Evolutionary conservation across 441 rosid genomes (phyloP), one percentile per base, ranked within the genome.

Genomic region (Syzygium malaccense): DNA sequence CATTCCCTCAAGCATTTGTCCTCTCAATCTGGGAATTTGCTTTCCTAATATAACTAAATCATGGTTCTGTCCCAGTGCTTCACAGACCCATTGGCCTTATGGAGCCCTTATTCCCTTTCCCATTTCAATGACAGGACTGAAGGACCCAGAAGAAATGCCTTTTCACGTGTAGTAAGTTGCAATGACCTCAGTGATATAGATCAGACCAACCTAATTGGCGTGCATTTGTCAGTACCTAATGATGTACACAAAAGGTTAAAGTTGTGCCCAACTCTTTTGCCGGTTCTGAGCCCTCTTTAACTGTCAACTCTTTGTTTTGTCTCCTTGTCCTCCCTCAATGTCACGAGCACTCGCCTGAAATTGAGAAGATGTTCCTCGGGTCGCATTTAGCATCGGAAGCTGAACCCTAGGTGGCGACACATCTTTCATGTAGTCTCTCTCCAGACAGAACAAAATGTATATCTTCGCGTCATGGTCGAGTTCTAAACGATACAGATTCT

Each of bases 341-440:
- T 51, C 41, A 2, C 49, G 3, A 57, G 62, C 41, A 41, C 86
- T 17, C 66, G 13, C 62, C 19, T 55, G 64, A 55, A 51, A 19
- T 20, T 13, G 41, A 30, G 19, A 32, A 93, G 91, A 86, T 93
- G 92, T 41, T 91, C 90, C 53, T 92, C 87, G 87, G 6, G 92
- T 91, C 33, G 94, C 95, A 75, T 88, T 84, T 30, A 94, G 93
- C 2, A 87, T 88, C 9, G 97, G 98, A 87, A 96, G 98, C 92
- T 94, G 95, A 23, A 95, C 95, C 80, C 91, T 92, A 32, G 91
- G 92, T 7, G 91, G 93, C 10, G 90, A 90, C 55, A 90, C 88
- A 54, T 85, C 88, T 56, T 13, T 84, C 55, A 78, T 88, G 62
- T 32, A 60, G 57, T 89, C 80, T 18, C 86, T 88, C 19, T 89